A percentile compares a stretch with the other conserved stretches of the same genome.
These are phyloP conservation scores for Trichoderma sp. DNA, from an alignment of 2,329 filamentous ascomycete genomes.

Conservation along the genomic window DNA sequence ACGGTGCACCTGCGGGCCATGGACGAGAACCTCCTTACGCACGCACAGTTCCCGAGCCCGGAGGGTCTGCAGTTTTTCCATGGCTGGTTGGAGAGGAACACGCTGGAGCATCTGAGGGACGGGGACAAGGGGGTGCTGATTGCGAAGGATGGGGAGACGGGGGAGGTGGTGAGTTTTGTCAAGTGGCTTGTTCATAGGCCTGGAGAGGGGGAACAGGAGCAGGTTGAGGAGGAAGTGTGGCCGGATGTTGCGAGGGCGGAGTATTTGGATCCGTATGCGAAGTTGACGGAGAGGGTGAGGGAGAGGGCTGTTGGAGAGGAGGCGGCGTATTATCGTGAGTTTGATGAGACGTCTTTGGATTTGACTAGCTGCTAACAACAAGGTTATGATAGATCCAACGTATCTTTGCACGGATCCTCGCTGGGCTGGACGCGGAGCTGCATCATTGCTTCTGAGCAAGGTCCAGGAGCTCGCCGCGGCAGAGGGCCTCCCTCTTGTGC, in stretches of 20 bases:
- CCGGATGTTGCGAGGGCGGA: constrained; percentile 30
- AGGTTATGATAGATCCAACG: constrained; percentile 30
- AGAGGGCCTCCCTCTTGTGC: constrained; percentile 35
- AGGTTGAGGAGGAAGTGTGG: constrained; percentile 30
- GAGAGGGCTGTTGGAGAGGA: constrained; percentile 30
- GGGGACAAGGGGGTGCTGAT: constrained; percentile 33
- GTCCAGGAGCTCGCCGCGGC: constrained; percentile 34
- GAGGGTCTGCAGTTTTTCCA: constrained; percentile 31
- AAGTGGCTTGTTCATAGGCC: constrained; percentile 36
- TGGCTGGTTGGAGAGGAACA: constrained; percentile 32
- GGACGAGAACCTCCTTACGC: constrained; percentile 38
- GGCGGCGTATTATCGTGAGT: constrained; percentile 39
- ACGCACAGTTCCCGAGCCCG: constrained; percentile 39
- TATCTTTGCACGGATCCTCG: constrained; percentile 40
- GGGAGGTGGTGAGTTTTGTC: constrained; percentile 34
- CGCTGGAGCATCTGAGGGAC: constrained; percentile 29
- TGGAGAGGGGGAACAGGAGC: constrained; percentile 22
- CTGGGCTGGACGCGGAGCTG: constrained; percentile 37
- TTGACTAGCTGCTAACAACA: not conserved
- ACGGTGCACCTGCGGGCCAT: constrained; percentile 39
- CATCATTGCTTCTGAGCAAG: constrained; percentile 32
- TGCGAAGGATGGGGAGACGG: constrained; percentile 32
- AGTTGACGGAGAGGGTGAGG: constrained; percentile 33
- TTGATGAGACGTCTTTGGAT: not conserved
- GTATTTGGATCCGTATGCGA: constrained; percentile 36